phyloP scores from a whole-genome alignment of 331 rosid genomes.

The Quercus phellos region DNA sequence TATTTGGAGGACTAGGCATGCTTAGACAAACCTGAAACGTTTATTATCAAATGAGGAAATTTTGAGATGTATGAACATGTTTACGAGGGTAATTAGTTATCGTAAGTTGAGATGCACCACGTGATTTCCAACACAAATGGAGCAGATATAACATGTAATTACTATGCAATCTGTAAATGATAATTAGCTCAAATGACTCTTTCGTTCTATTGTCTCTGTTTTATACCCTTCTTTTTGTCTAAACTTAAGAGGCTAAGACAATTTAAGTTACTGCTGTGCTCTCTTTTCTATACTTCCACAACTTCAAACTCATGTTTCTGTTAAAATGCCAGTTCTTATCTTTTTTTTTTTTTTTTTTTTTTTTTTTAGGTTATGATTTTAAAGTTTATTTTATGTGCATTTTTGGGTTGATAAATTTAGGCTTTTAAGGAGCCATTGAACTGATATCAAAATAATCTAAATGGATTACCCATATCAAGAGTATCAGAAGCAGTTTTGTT shows the following conservation, averaged over 20 bases:
- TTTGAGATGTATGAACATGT: background rate
- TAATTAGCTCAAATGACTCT: background rate
- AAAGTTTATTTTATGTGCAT: background rate
- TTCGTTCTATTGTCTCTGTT: background rate
- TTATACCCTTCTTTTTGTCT: background rate
- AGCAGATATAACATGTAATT: background rate
- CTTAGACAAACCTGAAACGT: background rate
- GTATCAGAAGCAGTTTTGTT: too few relatives aligned
- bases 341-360: background rate
- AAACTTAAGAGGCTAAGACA: too few relatives aligned
- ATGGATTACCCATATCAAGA: background rate
- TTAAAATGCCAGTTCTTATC: background rate
- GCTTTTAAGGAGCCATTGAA: background rate
- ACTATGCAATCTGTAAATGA: background rate
- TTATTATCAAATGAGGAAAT: background rate
- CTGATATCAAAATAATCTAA: background rate
- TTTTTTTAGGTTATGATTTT: background rate
- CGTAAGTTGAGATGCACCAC: background rate
- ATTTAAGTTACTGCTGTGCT: background rate
- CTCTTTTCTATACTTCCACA: background rate
- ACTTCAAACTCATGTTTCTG: background rate
- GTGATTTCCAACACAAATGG: background rate
- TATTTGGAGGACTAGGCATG: slow-evolving; percentile 22
- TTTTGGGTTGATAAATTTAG: background rate
- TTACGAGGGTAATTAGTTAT: background rate